Evolutionary conservation across 1,139 yeast genomes (phyloP), one percentile per base, ranked within the genome.

Genomic region (Debaryomyces sp.): DNA sequence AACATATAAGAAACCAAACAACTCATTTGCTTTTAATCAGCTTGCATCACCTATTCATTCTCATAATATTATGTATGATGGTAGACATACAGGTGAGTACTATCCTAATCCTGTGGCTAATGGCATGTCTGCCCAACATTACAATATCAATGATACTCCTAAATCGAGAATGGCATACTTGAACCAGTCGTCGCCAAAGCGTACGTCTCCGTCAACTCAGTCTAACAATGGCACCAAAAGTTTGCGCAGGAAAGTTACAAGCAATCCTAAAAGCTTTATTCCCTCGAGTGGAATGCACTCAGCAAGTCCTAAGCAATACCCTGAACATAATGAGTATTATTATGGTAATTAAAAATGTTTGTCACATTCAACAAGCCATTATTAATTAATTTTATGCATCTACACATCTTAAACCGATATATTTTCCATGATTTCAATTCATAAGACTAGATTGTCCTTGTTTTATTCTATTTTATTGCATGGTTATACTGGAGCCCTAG

Each of bases 81-180:
- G 35, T 1, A 41, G 43, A 30, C 36, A 41, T 23, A n/a, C 12
- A 9, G 24, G 34, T 10, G 43, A 41, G 22, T 41, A 41, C 13
- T 41, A 41, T 22, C 26, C 35, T 21, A 27, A 26, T 10, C 2
- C 43, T 5, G 17, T 27, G 34, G 35, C 42, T 4, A 27, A 17
- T 22, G 43, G 35, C 17, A 22, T 22, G 13, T 9, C 43, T 8
- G 15, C 9, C 5, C 36, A 30, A 30, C 35, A 29, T 12, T 22
- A 30, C 15, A 18, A 29, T 23, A 13, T 41, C 15, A 37, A n/a
- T 15, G 36, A 22, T 9, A 58, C 63, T 15, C 60, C 62, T 10
- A 57, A 59, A 42, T 29, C 49, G 6, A 49, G 61, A 33, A 51
- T 53, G 54, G 54, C 59, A 5, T 58, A 54, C 42, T 32, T 54